These are phyloP conservation scores for Leptographium wingfieldii DNA, from an alignment of 2,329 filamentous ascomycete species.

Conservation along the genomic window DNA sequence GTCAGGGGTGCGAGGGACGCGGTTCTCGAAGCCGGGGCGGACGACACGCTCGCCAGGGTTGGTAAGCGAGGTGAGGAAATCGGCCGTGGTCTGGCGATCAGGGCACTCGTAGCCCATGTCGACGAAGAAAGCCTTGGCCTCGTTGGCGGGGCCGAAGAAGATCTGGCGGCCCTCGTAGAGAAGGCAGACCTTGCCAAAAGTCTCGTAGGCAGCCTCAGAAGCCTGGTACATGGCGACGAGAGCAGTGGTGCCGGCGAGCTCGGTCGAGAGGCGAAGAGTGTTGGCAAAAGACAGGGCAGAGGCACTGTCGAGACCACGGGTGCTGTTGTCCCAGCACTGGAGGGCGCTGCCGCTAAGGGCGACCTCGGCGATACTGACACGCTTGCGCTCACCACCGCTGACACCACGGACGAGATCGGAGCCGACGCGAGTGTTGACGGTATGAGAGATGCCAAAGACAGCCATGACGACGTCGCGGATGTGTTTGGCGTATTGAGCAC, in stretches of 20 bases:
- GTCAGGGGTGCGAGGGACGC: slow-evolving; percentile 45
- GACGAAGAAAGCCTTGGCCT: slow-evolving; percentile 53
- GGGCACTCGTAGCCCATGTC: slow-evolving; percentile 52
- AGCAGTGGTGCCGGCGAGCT: slow-evolving; percentile 47
- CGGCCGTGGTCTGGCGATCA: slow-evolving; percentile 53
- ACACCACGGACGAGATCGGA: slow-evolving; percentile 51
- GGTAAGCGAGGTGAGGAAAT: slow-evolving; percentile 65
- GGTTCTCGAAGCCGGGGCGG: slow-evolving; percentile 45
- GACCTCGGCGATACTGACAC: slow-evolving; percentile 64
- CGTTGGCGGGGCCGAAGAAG: slow-evolving; percentile 48
- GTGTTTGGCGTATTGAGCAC: slow-evolving; percentile 32
- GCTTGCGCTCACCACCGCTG: slow-evolving; percentile 55
- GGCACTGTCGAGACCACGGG: slow-evolving; percentile 50
- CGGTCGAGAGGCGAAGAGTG: slow-evolving; percentile 52
- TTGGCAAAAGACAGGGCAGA: slow-evolving; percentile 55
- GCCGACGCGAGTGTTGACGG: slow-evolving; percentile 53
- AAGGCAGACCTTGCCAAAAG: slow-evolving; percentile 64
- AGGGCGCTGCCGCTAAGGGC: slow-evolving; percentile 45
- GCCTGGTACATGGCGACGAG: slow-evolving; percentile 56
- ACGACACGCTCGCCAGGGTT: slow-evolving; percentile 61
- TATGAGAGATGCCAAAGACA: slow-evolving; percentile 58
- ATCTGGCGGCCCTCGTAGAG: slow-evolving; percentile 56
- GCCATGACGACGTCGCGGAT: slow-evolving; percentile 52
- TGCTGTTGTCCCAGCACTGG: slow-evolving; percentile 64
- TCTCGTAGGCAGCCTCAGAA: slow-evolving; percentile 48